These are phyloP conservation scores for Podaxis sp. DNA, from an alignment of 768 basidiomycete species.

Conservation along the genomic window DNA sequence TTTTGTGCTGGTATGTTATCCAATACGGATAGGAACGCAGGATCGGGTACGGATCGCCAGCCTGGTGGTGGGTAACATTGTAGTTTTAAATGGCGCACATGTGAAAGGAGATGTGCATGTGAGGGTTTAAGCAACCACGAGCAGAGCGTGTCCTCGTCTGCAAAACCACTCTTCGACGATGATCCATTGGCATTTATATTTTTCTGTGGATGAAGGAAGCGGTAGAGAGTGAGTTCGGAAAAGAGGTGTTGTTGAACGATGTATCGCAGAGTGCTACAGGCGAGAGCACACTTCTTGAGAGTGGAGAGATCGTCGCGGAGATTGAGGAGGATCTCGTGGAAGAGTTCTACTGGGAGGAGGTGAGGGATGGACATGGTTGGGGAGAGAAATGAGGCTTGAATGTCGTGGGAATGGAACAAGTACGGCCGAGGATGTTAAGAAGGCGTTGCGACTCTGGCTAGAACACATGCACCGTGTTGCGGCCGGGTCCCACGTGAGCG, in stretches of 20 bases:
- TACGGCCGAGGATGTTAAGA: not conserved
- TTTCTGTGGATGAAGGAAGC: not conserved
- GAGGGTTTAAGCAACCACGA: slow-evolving; percentile 6
- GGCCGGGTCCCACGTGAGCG: not conserved
- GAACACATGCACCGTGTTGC: not conserved
- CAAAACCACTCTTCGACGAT: not conserved
- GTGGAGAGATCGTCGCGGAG: slow-evolving; percentile 4
- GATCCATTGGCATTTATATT: not conserved
- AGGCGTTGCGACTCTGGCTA: too few species aligned
- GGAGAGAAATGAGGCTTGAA: not conserved
- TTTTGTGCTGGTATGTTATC: not conserved
- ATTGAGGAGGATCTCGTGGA: slow-evolving; percentile 4
- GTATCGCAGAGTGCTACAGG: not conserved
- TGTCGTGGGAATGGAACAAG: slow-evolving; percentile 1
- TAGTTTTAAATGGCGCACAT: slow-evolving; percentile 8
- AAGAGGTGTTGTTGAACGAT: slow-evolving; percentile 14
- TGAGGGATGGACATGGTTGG: not conserved
- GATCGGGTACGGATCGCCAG: slow-evolving; percentile 2
- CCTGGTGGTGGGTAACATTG: slow-evolving; percentile 8
- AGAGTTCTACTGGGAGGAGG: slow-evolving; percentile 10
- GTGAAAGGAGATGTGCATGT: slow-evolving; percentile 10
- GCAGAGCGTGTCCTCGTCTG: not conserved
- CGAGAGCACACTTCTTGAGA: slow-evolving; percentile 6
- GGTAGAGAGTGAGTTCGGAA: slow-evolving; percentile 1
- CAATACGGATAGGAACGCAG: slow-evolving; percentile 1